Percentiles rank a stretch among this genome's conserved stretches.
Conservation (phyloP, 306 rosid genomes). For the Glycine latifolia region DNA sequence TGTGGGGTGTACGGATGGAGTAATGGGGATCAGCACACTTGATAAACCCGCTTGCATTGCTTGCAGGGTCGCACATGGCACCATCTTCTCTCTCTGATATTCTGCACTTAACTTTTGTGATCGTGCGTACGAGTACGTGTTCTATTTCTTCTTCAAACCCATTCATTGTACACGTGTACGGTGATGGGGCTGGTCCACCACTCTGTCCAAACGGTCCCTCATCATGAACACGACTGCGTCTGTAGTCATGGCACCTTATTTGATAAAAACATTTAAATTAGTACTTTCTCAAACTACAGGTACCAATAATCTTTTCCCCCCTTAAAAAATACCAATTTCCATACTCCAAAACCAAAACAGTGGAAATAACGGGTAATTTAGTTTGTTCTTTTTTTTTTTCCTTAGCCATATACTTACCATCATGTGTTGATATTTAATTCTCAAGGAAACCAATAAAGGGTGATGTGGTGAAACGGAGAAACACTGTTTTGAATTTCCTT, state of each 20-base stretch:
- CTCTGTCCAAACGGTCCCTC: slow-evolving; percentile 2
- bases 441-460: slow-evolving; percentile 13
- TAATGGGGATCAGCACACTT: slow-evolving; percentile 12
- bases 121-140: slow-evolving; percentile 52
- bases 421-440: too few species aligned
- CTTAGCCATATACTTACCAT: too few species aligned
- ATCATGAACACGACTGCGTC: too few species aligned
- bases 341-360: too few species aligned
- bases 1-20: slow-evolving; percentile 45
- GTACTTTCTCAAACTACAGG: not conserved
- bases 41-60: slow-evolving; percentile 36
- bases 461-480: slow-evolving; percentile 16
- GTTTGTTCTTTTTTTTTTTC: slow-evolving; percentile 2
- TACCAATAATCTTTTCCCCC: too few species aligned
- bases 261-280: not conserved
- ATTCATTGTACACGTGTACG: slow-evolving; percentile 64
- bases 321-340: too few species aligned
- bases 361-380: not conserved
- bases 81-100: slow-evolving; percentile 11
- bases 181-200: slow-evolving; percentile 47
- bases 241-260: not conserved
- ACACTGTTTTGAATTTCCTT: not conserved
- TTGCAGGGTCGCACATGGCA: slow-evolving; percentile 65
- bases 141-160: slow-evolving; percentile 26
- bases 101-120: slow-evolving; percentile 49